phyloP scores from a whole-genome alignment of 768 basidiomycete species.

The Hygrocybe punicea region DNA sequence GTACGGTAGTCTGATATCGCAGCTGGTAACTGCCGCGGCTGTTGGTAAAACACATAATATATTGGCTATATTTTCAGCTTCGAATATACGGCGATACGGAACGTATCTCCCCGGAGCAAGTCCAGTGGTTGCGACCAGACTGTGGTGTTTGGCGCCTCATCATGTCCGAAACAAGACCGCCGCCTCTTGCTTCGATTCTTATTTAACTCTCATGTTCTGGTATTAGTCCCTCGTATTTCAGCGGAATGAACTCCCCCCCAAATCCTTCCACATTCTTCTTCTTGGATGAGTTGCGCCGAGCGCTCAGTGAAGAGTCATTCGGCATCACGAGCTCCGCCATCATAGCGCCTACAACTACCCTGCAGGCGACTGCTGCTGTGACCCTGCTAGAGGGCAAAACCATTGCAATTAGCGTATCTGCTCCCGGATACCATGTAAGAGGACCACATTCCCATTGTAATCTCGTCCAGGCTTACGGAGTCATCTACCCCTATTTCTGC shows the following conservation, averaged over 20 bases:
- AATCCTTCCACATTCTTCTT: conserved; percentile 29
- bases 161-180: too few species aligned
- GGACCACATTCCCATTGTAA: too few species aligned
- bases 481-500: conserved; percentile 14
- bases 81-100: too few species aligned
- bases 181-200: too few species aligned
- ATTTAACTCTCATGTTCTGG: background rate
- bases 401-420: conserved; percentile 47
- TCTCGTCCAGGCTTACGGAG: conserved; percentile 5
- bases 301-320: conserved; percentile 57
- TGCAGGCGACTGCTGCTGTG: conserved; percentile 53
- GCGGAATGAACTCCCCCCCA: background rate
- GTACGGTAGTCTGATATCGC: too few species aligned
- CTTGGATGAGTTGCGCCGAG: conserved; percentile 49
- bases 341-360: conserved; percentile 31
- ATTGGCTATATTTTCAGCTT: too few species aligned
- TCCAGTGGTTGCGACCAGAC: too few species aligned
- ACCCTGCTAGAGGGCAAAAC: conserved; percentile 54
- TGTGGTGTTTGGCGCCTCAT: too few species aligned
- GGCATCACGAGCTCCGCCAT: conserved; percentile 50
- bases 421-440: conserved; percentile 55
- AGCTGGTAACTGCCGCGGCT: too few species aligned
- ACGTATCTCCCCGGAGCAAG: too few species aligned
- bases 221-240: background rate
- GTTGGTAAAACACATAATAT: too few species aligned